phyloP scores from a whole-genome alignment of 73 alveolate species.

The Chromera velia region DNA sequence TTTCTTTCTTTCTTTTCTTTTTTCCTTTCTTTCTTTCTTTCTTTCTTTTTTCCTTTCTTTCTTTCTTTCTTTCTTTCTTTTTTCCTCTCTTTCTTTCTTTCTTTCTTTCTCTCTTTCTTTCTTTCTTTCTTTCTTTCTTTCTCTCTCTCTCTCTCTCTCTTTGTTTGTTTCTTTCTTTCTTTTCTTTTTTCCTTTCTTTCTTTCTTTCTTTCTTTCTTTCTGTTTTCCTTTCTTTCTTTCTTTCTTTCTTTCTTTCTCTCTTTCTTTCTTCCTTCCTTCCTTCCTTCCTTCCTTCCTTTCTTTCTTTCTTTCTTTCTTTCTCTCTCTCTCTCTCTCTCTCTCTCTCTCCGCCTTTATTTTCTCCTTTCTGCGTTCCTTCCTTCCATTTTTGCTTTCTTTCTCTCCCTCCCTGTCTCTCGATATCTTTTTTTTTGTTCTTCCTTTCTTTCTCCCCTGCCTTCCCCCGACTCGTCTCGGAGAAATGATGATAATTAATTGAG shows the following conservation, averaged over 20 bases:
- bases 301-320: background rate
- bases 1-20: background rate
- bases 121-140: background rate
- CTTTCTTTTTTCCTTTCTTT: background rate
- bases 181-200: background rate
- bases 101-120: background rate
- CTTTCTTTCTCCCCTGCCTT: background rate
- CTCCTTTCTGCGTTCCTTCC: background rate
- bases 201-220: no score
- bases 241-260: background rate
- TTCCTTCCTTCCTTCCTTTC: background rate
- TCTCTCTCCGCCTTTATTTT: no score
- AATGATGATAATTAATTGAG: no score
- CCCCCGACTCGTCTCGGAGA: no score
- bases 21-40: background rate
- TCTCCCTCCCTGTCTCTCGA: background rate
- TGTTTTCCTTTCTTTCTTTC: background rate
- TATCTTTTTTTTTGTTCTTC: background rate
- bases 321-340: background rate
- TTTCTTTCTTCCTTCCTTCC: background rate
- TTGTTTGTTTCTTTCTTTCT: no score
- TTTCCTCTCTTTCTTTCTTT: background rate
- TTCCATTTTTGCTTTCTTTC: background rate
- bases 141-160: background rate
- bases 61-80: background rate